These are phyloP conservation scores for Gentiana macrophylla DNA, from an alignment of 257 asterid species.

Conservation along the genomic window DNA sequence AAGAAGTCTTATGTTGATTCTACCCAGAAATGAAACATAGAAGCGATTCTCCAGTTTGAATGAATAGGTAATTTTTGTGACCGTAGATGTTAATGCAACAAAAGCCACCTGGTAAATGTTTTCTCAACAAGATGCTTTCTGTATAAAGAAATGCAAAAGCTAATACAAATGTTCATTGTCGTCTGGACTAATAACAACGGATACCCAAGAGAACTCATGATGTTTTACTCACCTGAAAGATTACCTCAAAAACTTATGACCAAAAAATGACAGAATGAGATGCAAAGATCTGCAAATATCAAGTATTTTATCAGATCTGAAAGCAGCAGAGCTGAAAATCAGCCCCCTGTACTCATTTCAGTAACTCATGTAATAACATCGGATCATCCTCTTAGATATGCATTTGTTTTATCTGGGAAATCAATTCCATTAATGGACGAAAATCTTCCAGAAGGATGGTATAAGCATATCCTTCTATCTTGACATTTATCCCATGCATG, in stretches of 20 bases:
- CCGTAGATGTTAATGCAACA: background rate
- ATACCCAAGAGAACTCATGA: too few species aligned
- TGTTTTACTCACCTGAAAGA: too few species aligned
- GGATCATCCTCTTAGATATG: background rate
- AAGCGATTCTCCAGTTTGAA: background rate
- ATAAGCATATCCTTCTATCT: background rate
- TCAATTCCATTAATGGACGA: background rate
- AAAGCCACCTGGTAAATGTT: too few species aligned
- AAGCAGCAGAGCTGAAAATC: background rate
- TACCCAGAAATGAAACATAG: background rate
- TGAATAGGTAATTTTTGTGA: background rate
- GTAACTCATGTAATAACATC: background rate
- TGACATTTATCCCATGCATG: background rate
- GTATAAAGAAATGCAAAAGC: too few species aligned
- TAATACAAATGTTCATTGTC: too few species aligned
- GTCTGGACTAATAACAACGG: too few species aligned
- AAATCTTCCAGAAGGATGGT: background rate
- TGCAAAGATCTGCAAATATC: slow-evolving; percentile 3
- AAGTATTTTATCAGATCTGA: background rate
- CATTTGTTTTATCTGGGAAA: background rate
- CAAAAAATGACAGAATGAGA: background rate
- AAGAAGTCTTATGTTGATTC: too few species aligned
- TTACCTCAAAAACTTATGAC: too few species aligned
- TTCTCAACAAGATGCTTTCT: too few species aligned
- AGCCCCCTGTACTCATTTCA: background rate